Percentiles rank a stretch among this genome's conserved stretches.
phyloP scores from a whole-genome alignment of 73 alveolate species.

The Chromera velia region DNA sequence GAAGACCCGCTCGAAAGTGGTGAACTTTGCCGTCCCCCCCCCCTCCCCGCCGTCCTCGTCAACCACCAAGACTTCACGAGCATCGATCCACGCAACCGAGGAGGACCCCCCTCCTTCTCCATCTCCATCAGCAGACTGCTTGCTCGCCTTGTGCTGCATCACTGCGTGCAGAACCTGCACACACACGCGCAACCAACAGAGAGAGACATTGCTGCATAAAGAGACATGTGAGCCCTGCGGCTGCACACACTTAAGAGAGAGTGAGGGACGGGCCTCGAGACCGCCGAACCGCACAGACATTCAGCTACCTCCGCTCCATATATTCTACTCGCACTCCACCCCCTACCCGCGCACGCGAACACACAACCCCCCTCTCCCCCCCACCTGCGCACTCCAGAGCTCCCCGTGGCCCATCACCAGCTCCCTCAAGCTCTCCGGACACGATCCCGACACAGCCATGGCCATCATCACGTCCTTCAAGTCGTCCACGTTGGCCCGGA shows the following conservation, averaged over 20 bases:
- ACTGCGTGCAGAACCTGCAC: too few relatives aligned
- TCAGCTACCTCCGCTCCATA: too few relatives aligned
- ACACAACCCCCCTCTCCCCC: neutral
- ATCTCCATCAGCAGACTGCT: too few relatives aligned
- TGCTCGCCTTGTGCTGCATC: too few relatives aligned
- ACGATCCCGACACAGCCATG: neutral
- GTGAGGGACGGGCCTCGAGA: too few relatives aligned
- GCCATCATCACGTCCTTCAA: neutral
- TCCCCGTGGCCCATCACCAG: neutral
- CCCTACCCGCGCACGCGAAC: neutral
- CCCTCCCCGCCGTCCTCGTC: neutral
- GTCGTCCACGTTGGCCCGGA: neutral
- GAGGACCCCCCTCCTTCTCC: too few relatives aligned
- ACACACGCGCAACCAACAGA: too few relatives aligned
- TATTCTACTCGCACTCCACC: neutral
- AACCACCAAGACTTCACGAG: neutral
- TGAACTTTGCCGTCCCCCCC: neutral
- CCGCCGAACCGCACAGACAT: too few relatives aligned
- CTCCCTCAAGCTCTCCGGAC: neutral
- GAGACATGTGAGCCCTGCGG: too few relatives aligned
- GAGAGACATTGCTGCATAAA: too few relatives aligned
- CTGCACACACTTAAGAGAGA: too few relatives aligned
- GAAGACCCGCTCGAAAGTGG: neutral
- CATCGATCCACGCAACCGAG: neutral
- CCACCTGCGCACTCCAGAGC: neutral